phyloP scores from a whole-genome alignment of 176 grass and related monocot genomes.

The Eleusine coracana region DNA sequence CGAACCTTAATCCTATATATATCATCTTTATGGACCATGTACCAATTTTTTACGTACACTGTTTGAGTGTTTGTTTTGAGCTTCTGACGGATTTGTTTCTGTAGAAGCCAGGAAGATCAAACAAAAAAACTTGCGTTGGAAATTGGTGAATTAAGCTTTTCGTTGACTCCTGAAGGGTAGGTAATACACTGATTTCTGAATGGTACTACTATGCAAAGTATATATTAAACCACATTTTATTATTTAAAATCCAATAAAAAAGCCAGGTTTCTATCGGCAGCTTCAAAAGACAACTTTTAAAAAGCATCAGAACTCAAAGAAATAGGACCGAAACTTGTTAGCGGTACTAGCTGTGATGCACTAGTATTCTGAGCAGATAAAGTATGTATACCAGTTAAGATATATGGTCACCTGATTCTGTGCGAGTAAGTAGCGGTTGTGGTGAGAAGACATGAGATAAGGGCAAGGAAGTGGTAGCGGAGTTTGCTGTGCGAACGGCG shows the following conservation, averaged over 20 bases:
- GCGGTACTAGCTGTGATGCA: not conserved
- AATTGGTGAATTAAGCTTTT: too few species aligned
- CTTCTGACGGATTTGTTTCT: not conserved
- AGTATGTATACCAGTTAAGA: not conserved
- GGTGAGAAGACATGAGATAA: slow-evolving; percentile 49
- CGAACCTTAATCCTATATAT: not conserved
- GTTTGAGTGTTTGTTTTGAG: not conserved
- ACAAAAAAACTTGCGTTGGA: not conserved
- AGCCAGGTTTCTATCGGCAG: too few species aligned
- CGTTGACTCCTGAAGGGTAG: too few species aligned
- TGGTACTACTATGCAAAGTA: too few species aligned
- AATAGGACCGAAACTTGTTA: not conserved
- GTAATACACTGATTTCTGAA: too few species aligned
- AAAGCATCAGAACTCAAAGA: not conserved
- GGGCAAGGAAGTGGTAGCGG: slow-evolving; percentile 36
- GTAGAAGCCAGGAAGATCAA: not conserved
- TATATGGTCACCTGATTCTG: slow-evolving; percentile 43
- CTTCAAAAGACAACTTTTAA: not conserved
- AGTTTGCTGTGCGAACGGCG: slow-evolving; percentile 11
- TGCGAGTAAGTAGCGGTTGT: slow-evolving; percentile 43
- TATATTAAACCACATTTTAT: too few species aligned
- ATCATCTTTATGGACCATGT: not conserved
- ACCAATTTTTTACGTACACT: not conserved
- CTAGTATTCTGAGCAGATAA: not conserved
- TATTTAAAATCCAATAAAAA: too few species aligned